Evolutionary conservation across 176 grass and related monocot species (phyloP).

Genomic region (Dendrocalamus sinicus): DNA sequence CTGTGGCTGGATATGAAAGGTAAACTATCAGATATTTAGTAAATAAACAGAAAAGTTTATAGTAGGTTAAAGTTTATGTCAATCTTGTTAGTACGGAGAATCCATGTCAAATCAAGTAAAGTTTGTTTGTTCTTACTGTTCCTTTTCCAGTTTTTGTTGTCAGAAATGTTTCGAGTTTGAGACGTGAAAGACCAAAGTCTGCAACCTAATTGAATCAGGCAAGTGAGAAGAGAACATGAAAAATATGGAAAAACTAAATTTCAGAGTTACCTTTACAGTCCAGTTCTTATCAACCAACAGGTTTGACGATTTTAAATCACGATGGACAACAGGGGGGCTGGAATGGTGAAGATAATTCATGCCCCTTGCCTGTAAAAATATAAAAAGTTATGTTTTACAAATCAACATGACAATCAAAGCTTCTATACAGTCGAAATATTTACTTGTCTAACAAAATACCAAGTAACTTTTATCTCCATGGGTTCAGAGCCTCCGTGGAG

Average conservation of each 20-base stretch:
- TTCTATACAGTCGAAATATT: constrained; percentile 7
- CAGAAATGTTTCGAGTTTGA: constrained; percentile 84
- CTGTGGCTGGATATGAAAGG: constrained; percentile 67
- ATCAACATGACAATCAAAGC: constrained; percentile 13
- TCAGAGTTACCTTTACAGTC: constrained; percentile 74
- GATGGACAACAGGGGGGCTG: constrained; percentile 78
- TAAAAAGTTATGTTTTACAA: background rate
- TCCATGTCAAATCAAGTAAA: constrained; percentile 12
- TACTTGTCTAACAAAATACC: background rate
- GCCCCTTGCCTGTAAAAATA: constrained; percentile 68
- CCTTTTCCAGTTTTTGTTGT: constrained; percentile 90
- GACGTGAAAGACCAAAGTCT: constrained; percentile 94
- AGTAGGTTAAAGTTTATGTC: constrained; percentile 29
- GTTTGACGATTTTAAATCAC: constrained; percentile 95
- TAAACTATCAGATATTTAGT: constrained; percentile 38
- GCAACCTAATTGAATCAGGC: constrained; percentile 61
- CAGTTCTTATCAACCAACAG: constrained; percentile 98
- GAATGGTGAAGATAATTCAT: constrained; percentile 98
- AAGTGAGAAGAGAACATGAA: constrained; percentile 42
- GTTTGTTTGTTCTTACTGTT: constrained; percentile 65
- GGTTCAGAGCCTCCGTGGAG: background rate
- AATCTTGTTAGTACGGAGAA: background rate
- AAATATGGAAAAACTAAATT: background rate
- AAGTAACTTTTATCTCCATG: background rate
- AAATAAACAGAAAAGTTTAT: constrained; percentile 34